A percentile compares a stretch with the other conserved stretches of the same genome.
These are phyloP conservation scores for Claviceps maximensis DNA, from an alignment of 2,329 filamentous ascomycete genomes.

Conservation along the genomic window DNA sequence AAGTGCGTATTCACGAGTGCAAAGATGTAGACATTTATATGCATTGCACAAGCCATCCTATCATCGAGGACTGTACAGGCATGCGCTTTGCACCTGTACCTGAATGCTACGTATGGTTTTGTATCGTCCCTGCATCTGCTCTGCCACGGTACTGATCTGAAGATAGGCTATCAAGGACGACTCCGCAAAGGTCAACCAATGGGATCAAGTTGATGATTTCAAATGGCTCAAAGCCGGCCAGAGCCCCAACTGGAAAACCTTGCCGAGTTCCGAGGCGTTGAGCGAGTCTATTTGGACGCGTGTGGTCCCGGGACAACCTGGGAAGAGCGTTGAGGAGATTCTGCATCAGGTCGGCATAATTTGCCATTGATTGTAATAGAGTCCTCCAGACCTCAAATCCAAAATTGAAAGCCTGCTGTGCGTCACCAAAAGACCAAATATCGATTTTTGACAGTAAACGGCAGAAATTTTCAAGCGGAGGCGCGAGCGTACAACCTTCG, in stretches of 20 bases:
- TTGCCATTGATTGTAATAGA: slow-evolving; percentile 1
- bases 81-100: slow-evolving; percentile 74
- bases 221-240: slow-evolving; percentile 83
- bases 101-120: slow-evolving; percentile 47
- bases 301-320: slow-evolving; percentile 50
- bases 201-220: slow-evolving; percentile 91
- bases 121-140: background rate
- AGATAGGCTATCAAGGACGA: slow-evolving; percentile 17
- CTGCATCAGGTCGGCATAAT: slow-evolving; percentile 37
- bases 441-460: background rate
- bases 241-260: slow-evolving; percentile 75
- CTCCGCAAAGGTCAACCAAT: slow-evolving; percentile 47
- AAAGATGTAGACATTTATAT: slow-evolving; percentile 72
- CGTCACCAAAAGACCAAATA: background rate
- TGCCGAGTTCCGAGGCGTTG: slow-evolving; percentile 48
- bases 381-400: background rate
- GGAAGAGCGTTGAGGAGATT: slow-evolving; percentile 51
- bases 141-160: slow-evolving; percentile 1
- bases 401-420: background rate
- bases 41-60: slow-evolving; percentile 68
- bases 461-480: background rate
- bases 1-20: slow-evolving; percentile 88
- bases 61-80: slow-evolving; percentile 76
- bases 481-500: background rate
- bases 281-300: slow-evolving; percentile 54